These are phyloP conservation scores for Orbilia blumenaviensis DNA, from an alignment of 2,329 filamentous ascomycete genomes.

Conservation along the genomic window DNA sequence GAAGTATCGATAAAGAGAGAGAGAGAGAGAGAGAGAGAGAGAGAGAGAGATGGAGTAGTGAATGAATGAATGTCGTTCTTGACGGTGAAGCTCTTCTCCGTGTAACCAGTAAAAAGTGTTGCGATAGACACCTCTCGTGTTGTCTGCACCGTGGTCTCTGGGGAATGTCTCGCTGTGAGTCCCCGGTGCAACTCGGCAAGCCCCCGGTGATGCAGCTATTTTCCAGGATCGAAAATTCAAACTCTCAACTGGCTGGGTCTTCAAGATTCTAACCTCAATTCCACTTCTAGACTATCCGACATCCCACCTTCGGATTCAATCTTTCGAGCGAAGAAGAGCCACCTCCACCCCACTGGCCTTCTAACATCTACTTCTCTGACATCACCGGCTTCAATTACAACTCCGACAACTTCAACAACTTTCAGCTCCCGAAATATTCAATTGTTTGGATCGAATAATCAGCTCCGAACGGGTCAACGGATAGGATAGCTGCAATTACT, in stretches of 20 bases:
- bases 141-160: neutral
- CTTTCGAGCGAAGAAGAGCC: neutral
- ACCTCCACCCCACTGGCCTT: neutral
- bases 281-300: neutral
- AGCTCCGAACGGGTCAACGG: neutral
- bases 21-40: neutral
- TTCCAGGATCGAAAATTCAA: conserved; percentile 1
- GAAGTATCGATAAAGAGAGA: neutral
- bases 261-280: neutral
- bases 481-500: neutral
- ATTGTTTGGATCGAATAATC: neutral
- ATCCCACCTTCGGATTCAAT: neutral
- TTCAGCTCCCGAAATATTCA: neutral
- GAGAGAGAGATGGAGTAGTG: neutral
- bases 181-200: neutral
- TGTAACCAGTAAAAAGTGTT: neutral
- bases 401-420: neutral
- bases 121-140: conserved; percentile 1
- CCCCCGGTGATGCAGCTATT: neutral
- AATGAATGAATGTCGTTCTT: neutral
- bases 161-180: neutral
- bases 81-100: neutral
- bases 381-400: neutral
- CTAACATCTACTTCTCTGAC: neutral
- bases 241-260: neutral